Evolutionary conservation across 306 rosid genomes (phyloP), one percentile per base, ranked within the genome.

Genomic region (Rosa multiflora): DNA sequence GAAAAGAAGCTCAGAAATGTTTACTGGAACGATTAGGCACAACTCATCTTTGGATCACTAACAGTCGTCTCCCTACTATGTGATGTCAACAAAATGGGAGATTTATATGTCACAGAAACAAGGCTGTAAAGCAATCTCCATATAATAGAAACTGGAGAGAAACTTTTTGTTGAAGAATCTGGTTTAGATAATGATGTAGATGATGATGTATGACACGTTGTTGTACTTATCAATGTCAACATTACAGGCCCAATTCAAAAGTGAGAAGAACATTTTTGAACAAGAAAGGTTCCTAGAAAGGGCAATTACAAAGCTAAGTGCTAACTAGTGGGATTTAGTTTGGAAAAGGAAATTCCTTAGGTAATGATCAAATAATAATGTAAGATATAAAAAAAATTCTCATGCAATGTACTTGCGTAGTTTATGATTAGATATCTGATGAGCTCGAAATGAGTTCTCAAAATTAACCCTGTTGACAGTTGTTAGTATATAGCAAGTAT

Each of bases 171-270:
- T 5, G 4, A 73, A 73, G 67, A 39, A 56, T 37, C 42, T 74
- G 53, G 78, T 39, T 40, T n/a, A 23, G 52, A 56, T 17, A 47
- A 56, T 21, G 53, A 58, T 43, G 78, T 58, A 21, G 78, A 42
- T 17, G 47, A 66, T 37, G 23, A 66, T 66, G 47, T 8, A 37
- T 66, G 5, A 17, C 56, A 75, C 18, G 26, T 40, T 63, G 68
- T 26, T 75, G 32, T 9, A 42, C 13, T 21, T 14, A 21, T 44
- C 21, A 12, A 1, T 42, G 43, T 42, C 69, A 53, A 10, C 17
- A 4, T 61, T 61, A 26, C 14, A 10, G 39, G 6, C 39, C 67
- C 39, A 10, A 2, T 18, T 6, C 2, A 39, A 20, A 40, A 44
- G 53, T 39, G 15, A 74, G 15, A 15, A 59, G 26, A 23, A 43